Evolutionary conservation across 2,329 filamentous ascomycete species (phyloP), one percentile per base, ranked within the genome.

Genomic region (Calonectria leucothoes): DNA sequence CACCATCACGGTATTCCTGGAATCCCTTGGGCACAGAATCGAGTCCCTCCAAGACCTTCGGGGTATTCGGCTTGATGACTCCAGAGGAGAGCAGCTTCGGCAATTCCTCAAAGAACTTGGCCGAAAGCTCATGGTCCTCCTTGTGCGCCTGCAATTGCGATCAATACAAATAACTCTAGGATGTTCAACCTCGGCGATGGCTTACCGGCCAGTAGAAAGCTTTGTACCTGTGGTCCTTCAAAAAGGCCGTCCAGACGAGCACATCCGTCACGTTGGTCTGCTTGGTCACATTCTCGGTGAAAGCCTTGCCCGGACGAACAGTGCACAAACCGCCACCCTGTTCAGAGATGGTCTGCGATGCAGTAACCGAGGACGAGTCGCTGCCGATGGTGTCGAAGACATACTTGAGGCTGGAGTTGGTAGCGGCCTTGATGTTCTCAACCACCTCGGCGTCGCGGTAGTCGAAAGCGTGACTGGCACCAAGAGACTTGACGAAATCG

Each of bases 211-310:
- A 57, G 31, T 37, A 25, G 52, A 57, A 57, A 2, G 35, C 31
- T 31, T 57, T 57, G 52, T 57, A 57, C 52, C 25, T 25, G 12
- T 59, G 52, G 5, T 59, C 52, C 33, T 59, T 85, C 29, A 85
- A 59, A 49, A 87, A 87, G 0, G 83, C 82, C 4, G 84, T 86
- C 82, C 82, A 86, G 0, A 87, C 84, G 12, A 86, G 73, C 3
- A 87, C 83, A 74, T 85, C 84, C 0, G 82, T 85, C 1, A 87
- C 82, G 25, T 78, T 79, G 0, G 82, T 82, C 1, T 76, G 73
- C 15, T 75, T 51, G 0, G 78, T 72, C 1, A 86, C 83, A 51
- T 80, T 73, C 33, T 84, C 81, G 0, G 84, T 86, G 45, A 83
- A 78, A 0, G 79, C 82, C 72, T 85, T 85, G 0, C 83, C 83